These are phyloP conservation scores for Phytophthora sojae DNA, from an alignment of 352 stramenopile species.

Conservation along the genomic window DNA sequence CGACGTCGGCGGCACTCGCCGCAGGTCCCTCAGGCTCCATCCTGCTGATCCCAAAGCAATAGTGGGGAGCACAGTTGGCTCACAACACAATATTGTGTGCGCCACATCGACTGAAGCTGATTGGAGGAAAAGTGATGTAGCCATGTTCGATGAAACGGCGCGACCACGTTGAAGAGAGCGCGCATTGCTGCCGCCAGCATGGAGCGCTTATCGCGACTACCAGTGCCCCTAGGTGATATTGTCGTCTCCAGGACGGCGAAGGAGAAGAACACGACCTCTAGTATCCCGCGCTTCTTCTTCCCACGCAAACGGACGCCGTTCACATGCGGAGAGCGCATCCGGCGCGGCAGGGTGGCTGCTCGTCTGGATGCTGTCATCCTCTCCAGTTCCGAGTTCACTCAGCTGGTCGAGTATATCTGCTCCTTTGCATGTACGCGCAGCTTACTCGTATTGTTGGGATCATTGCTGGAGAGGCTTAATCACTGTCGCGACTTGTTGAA, in stretches of 20 bases:
- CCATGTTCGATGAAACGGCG: conserved; percentile 29
- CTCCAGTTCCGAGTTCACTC: conserved; percentile 18
- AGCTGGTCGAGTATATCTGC: conserved; percentile 26
- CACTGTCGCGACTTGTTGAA: neutral
- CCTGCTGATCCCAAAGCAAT: conserved; percentile 19
- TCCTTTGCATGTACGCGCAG: conserved; percentile 26
- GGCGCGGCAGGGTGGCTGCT: conserved; percentile 19
- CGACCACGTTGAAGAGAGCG: neutral
- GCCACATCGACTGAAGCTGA: conserved; percentile 6
- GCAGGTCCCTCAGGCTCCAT: conserved; percentile 28
- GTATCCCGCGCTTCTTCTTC: conserved; percentile 63
- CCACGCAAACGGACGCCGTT: conserved; percentile 36
- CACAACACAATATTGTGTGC: conserved; percentile 6
- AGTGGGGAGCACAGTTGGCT: conserved; percentile 17
- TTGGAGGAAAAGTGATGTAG: conserved; percentile 29
- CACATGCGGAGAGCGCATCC: conserved; percentile 34
- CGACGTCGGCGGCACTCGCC: conserved; percentile 1
- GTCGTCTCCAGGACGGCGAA: neutral
- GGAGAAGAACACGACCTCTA: conserved; percentile 11
- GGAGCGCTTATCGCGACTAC: neutral
- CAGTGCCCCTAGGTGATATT: conserved; percentile 3
- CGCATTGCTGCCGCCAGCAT: neutral
- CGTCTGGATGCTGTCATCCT: conserved; percentile 33
- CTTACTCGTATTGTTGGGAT: neutral
- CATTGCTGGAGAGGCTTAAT: neutral